Base-by-base conservation (phyloP, 1,284 basidiomycete species). In the Leccinum griseonigrum region DNA sequence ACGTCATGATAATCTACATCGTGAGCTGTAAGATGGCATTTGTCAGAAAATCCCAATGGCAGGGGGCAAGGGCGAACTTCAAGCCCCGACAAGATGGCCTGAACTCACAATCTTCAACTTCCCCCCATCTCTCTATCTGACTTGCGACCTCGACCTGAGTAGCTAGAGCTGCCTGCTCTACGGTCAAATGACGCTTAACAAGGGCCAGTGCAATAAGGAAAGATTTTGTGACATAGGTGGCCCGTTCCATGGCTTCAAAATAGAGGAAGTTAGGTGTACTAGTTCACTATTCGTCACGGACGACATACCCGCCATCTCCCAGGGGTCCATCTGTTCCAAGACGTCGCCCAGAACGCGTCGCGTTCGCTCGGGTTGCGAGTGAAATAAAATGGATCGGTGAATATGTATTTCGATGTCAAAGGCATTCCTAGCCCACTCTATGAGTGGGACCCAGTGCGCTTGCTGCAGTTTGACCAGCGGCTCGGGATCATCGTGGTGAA, bases 1-100 rank as follows among this genome's bases (percentile, higher is more conserved):
- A 98, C 84, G 74, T 98, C 97, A 65, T 97, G 92, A 75, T 94
- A 92, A 76, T 99, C 97, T 52, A 99, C 97, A 75, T 98, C 95
- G 72, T 97, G 95, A 29, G 94, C 94, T 96, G 73, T 29, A 63
- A 22, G 60, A 56, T 16, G 4, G 50, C 38, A 55, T 59, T 38
- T 43, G 58, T 70, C 58, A 68, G 64, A 58, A 61, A 8, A 60
- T 34, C 43, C 40, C 64, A 43, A 60, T 56, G 43, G 61, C 32
- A 53, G 57, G 59, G 34, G 16, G 34, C 28, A 32, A 29, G 8
- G 46, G 58, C 28, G 36, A 58, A 36, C 50, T 63, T 51, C 32
- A 55, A 56, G 54, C 36, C 32, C 62, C 54, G 18, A 36, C 36
- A 59, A 58, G 11, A 61, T 29, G 13, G 16, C 46, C 26, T 28